These are phyloP conservation scores for Dactylellina leptospora DNA, from an alignment of 2,329 filamentous ascomycete genomes.

Conservation along the genomic window DNA sequence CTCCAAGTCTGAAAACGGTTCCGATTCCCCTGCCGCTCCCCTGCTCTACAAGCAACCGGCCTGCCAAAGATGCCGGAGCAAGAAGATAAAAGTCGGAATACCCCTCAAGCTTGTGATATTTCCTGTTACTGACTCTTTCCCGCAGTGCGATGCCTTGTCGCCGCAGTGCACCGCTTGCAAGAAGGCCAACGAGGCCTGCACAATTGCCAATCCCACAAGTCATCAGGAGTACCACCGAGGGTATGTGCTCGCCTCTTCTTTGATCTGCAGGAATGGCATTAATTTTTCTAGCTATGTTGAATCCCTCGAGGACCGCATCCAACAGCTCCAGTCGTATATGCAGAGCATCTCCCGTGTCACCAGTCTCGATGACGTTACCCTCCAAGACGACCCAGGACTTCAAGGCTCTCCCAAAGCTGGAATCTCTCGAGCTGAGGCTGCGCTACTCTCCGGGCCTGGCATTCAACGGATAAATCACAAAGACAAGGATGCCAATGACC, in stretches of 20 bases:
- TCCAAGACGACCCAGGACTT: constrained; percentile 28
- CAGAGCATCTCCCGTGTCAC: constrained; percentile 51
- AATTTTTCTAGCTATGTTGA: constrained; percentile 36
- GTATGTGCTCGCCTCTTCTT: constrained; percentile 1
- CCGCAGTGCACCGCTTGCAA: constrained; percentile 53
- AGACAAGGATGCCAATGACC: constrained; percentile 49
- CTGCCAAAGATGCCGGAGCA: constrained; percentile 53
- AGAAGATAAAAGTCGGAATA: constrained; percentile 51
- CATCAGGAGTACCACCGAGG: constrained; percentile 52
- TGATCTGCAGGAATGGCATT: background rate
- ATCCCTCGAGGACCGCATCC: constrained; percentile 49
- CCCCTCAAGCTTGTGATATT: background rate
- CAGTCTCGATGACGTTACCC: constrained; percentile 40
- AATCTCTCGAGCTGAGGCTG: constrained; percentile 21
- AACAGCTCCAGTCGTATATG: constrained; percentile 51
- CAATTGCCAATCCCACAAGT: constrained; percentile 51
- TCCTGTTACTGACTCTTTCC: constrained; percentile 16
- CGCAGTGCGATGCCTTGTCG: constrained; percentile 51
- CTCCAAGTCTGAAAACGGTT: constrained; percentile 47
- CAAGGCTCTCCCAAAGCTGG: constrained; percentile 34
- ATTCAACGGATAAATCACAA: constrained; percentile 49
- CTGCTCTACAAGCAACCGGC: constrained; percentile 51
- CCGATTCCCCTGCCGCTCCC: constrained; percentile 41
- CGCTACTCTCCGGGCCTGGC: constrained; percentile 20
- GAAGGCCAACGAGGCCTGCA: constrained; percentile 52